Base-by-base conservation (phyloP, 495 filamentous ascomycete genomes). In the Tetracladium marchalianum region DNA sequence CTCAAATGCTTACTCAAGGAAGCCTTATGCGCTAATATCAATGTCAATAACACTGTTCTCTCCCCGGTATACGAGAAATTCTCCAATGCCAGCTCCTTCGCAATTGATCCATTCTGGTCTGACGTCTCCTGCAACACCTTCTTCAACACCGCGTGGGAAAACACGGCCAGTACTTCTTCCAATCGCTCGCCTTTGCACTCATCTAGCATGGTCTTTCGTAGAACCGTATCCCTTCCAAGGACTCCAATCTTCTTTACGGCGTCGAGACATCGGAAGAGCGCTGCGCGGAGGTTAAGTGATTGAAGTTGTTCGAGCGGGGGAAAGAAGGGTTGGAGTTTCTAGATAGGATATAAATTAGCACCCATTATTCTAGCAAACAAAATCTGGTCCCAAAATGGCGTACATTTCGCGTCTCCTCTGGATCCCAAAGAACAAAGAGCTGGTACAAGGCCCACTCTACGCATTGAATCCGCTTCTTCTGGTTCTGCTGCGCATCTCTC, bases 321-420 rank as follows among this genome's bases (percentile, higher is more conserved):
- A 61, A 88, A 94, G 70, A 90, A 93, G 0, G 88, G 85, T 35
- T 80, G 84, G 11, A 94, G 72, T 75, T 92, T 94, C 80, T 90
- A 54, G 38, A 44, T 38, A 35, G 17, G 35, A 16, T 43, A 31
- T 8, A 16, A 41, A 34, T 43, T 39, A 31, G 34, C 32, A 44
- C 17, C 41, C 52, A 35, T 44, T 18, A 34, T 47, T 31, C 55
- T 44, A 31, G 32, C 32, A 18, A 42, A 13, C 18, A 2, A 43
- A 4, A 4, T 2, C 10, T 9, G 10, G 10, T 36, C 3, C 12
- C 12, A 3, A 36, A 9, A 2, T 41, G n/a, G 41, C 65, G 40
- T 66, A 87, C 84, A 69, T 81, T 79, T 53, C 79, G 73, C 18
- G 86, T 72, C 43, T 80, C 78, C 32, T 81, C 73, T 13, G 75